Percentiles rank a stretch among this genome's conserved stretches.
Conservation (phyloP, 2,329 filamentous ascomycete species). For the Aspergillus pseudonomiae region DNA sequence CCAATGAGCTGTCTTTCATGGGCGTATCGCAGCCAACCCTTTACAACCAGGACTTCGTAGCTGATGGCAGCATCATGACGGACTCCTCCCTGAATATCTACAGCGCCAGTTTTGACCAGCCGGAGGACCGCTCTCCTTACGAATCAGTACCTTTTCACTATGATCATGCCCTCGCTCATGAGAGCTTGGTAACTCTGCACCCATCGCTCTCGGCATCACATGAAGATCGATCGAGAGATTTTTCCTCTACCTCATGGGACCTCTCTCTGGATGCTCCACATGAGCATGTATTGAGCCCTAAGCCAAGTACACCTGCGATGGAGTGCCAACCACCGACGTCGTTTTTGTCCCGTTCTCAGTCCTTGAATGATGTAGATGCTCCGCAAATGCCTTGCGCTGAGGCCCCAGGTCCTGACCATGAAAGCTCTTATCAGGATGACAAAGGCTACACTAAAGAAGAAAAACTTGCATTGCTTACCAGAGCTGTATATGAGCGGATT, state of each 20-base stretch:
- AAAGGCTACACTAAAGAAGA: not conserved
- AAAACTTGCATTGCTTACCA: not conserved
- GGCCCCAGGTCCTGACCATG: not conserved
- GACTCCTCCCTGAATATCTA: conserved; percentile 13
- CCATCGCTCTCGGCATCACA: not conserved
- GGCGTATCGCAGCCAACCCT: not conserved
- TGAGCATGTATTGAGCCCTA: not conserved
- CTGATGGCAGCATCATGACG: not conserved
- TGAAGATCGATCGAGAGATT: not conserved
- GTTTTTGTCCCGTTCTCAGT: not conserved
- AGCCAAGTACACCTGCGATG: not conserved
- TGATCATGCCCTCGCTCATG: not conserved
- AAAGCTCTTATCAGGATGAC: not conserved
- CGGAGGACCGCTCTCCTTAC: conserved; percentile 16
- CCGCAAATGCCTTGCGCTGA: not conserved
- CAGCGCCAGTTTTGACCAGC: conserved; percentile 15
- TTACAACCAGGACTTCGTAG: not conserved
- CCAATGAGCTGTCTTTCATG: not conserved
- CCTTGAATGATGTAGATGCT: not conserved
- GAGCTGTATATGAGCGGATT: not conserved
- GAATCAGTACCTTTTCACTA: conserved; percentile 7
- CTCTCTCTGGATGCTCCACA: not conserved
- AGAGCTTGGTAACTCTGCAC: not conserved
- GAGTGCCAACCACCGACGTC: not conserved
- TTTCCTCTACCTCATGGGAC: not conserved